Base-by-base conservation (phyloP, 106 monocot species). In the Dactylorhiza incarnata region DNA sequence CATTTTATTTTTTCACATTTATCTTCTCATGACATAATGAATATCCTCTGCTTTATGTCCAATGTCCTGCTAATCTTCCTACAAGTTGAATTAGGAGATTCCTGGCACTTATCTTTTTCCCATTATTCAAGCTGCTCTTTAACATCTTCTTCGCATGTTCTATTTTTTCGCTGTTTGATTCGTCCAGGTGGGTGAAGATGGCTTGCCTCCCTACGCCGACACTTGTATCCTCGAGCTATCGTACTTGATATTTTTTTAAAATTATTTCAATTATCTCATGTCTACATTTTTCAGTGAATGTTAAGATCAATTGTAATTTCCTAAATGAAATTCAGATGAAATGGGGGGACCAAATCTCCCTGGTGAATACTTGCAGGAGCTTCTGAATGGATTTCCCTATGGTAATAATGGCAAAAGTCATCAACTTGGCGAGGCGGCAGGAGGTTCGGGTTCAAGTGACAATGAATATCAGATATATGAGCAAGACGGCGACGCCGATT, bases 301-400 rank as follows among this genome's bases (percentile, higher is more conserved):
- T 45, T 69, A 69, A 45, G 69, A 69, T 37, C 44, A 67, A 15
- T 13, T 0, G 69, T 14, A 46, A 45, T 45, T 69, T 69, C 69
- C 69, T 69, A 69, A 17, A 69, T 69, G 69, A 11, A 26, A 6
- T n/a, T 6, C 69, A 69, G 69, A 69, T 69, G 69, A 69, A 14
- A 45, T 69, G 69, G 69, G 5, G n/a, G 45, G 45, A 6, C 12
- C 5, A 8, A 69, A 15, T 15, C 9, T 69, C 69, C 45, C 45
- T 45, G 45, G 45, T 46, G 69, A 69, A 69, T 69, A 69, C 45
- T 46, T 69, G 45, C 69, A 69, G 45, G 69, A 69, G 45, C 69
- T 69, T 45, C 69, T 69, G 7, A 46, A 17, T 69, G 69, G 45
- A 46, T 69, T 69, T 46, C 12, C 69, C 44, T 17, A 8, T 7